Evolutionary conservation across 2,329 filamentous ascomycete genomes (phyloP).

Genomic region (Venturia oleaginea): DNA sequence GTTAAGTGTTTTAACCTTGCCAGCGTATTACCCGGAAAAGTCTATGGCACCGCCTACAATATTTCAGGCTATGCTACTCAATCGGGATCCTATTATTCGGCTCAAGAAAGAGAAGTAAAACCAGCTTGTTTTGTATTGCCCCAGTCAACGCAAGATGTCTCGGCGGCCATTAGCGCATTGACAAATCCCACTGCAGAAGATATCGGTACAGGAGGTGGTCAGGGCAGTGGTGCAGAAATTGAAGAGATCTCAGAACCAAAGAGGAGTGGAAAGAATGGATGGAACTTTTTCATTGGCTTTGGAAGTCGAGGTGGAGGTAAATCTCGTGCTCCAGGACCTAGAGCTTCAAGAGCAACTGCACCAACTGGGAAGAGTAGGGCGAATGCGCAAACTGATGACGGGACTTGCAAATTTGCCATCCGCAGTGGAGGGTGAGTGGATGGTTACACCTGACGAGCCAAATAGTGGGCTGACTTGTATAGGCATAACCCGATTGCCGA

Average conservation of each 20-base stretch:
- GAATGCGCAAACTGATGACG: not conserved
- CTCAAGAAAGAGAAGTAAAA: not conserved
- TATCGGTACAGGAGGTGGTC: no score
- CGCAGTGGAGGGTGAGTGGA: slow-evolving; percentile 17
- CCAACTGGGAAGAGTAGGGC: no score
- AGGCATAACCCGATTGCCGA: slow-evolving; percentile 7
- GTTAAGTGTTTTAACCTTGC: not conserved
- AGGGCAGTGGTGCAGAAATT: no score
- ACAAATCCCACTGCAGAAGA: no score
- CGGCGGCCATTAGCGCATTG: slow-evolving; percentile 11
- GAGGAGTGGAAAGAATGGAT: no score
- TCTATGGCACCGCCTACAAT: not conserved
- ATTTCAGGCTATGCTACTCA: not conserved
- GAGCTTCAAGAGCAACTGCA: no score
- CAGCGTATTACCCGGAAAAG: not conserved
- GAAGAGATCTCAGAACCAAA: no score
- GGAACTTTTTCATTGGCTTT: no score
- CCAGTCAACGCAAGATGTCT: not conserved
- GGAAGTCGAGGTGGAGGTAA: no score
- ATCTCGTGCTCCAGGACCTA: no score
- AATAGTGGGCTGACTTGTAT: not conserved
- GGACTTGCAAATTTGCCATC: slow-evolving; percentile 18
- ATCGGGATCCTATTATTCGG: not conserved
- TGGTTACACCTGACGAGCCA: no score
- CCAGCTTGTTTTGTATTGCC: slow-evolving; percentile 11